These are phyloP conservation scores for Mycena polygramma DNA, from an alignment of 768 basidiomycete species.

Conservation along the genomic window DNA sequence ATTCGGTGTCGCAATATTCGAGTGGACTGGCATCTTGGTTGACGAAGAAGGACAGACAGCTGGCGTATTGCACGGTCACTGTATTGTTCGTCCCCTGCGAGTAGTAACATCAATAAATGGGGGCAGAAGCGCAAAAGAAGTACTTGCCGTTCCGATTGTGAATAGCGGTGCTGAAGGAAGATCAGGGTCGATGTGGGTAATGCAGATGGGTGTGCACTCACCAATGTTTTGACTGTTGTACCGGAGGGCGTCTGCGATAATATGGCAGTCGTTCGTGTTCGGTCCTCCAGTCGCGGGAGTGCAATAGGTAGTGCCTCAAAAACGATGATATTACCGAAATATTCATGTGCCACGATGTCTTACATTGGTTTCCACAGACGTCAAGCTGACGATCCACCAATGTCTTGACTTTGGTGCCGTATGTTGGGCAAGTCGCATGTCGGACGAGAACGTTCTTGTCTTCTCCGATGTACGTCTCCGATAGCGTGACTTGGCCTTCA, in stretches of 20 bases:
- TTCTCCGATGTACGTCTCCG: slow-evolving; percentile 54
- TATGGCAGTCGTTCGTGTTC: slow-evolving; percentile 60
- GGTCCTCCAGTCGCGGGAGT: slow-evolving; percentile 60
- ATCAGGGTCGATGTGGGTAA: too few relatives aligned
- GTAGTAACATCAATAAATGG: too few relatives aligned
- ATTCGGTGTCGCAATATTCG: slow-evolving; percentile 62
- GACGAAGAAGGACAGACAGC: slow-evolving; percentile 62
- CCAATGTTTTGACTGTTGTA: slow-evolving; percentile 63
- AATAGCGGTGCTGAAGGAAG: slow-evolving; percentile 46
- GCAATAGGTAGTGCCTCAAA: slow-evolving; percentile 57
- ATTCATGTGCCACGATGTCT: neutral
- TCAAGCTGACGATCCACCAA: slow-evolving; percentile 47
- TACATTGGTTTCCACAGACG: slow-evolving; percentile 59
- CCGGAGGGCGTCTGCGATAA: slow-evolving; percentile 63
- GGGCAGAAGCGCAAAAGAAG: neutral
- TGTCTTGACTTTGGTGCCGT: slow-evolving; percentile 17
- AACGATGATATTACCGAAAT: neutral
- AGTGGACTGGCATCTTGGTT: slow-evolving; percentile 58
- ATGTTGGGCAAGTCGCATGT: slow-evolving; percentile 49
- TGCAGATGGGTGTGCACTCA: slow-evolving; percentile 29
- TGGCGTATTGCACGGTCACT: slow-evolving; percentile 55
- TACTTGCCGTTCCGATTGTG: slow-evolving; percentile 45
- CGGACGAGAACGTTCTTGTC: slow-evolving; percentile 58
- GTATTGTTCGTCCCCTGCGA: slow-evolving; percentile 49
- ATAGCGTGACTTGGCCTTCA: slow-evolving; percentile 40